These are phyloP conservation scores for Kernera saxatilis DNA, from an alignment of 345 rosid genomes.

Conservation along the genomic window DNA sequence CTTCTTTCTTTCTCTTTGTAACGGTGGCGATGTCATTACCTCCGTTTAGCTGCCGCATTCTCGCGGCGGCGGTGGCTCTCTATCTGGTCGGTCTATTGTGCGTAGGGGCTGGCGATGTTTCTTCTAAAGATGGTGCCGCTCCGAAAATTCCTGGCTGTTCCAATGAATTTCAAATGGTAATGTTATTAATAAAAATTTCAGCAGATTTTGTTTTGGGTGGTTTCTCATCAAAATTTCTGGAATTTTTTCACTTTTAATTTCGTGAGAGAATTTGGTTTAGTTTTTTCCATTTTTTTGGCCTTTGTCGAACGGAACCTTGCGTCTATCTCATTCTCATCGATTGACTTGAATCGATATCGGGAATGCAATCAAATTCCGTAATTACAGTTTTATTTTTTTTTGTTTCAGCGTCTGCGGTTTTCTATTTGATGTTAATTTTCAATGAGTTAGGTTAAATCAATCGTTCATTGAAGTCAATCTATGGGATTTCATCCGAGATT, in stretches of 20 bases:
- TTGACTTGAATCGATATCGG: not conserved
- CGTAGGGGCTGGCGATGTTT: constrained; percentile 1
- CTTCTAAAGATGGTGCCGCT: not conserved
- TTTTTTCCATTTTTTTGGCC: no score
- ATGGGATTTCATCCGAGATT: not conserved
- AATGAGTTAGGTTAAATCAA: not conserved
- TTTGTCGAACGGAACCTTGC: not conserved
- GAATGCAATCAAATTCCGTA: not conserved
- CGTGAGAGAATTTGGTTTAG: no score
- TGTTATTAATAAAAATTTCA: no score
- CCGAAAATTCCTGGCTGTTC: constrained; percentile 23
- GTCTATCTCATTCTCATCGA: not conserved
- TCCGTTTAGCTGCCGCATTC: constrained; percentile 22
- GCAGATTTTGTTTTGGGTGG: not conserved
- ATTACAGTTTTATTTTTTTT: not conserved
- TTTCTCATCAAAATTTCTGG: not conserved
- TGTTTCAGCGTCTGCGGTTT: not conserved
- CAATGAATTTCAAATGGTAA: constrained; percentile 31
- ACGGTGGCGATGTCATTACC: constrained; percentile 29
- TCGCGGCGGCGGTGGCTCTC: constrained; percentile 11
- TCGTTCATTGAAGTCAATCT: not conserved
- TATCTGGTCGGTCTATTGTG: constrained; percentile 7
- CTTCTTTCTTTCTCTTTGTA: not conserved
- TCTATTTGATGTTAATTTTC: not conserved
- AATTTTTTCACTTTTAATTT: not conserved